A percentile compares a stretch with the other conserved stretches of the same genome.
Evolutionary conservation across 2,329 filamentous ascomycete species (phyloP).

Genomic region (Scedosporium minutisporum): DNA sequence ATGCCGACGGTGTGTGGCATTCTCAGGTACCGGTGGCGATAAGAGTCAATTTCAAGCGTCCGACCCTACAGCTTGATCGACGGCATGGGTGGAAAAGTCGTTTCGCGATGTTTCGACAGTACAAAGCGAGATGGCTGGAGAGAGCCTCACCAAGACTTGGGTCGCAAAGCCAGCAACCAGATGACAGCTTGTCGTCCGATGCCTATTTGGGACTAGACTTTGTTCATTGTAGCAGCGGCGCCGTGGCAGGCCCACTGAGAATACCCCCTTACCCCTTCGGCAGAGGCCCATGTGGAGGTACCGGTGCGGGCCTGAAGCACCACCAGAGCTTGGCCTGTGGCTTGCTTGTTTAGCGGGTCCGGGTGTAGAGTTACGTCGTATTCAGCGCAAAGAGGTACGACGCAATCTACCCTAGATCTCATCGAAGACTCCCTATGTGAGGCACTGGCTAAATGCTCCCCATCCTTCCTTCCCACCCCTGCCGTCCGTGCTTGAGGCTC

Average conservation of each 20-base stretch:
- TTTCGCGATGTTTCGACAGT: constrained; percentile 6
- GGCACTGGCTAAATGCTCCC: constrained; percentile 4
- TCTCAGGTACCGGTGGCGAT: not conserved
- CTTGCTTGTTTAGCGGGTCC: not conserved
- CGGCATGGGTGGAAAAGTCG: constrained; percentile 2
- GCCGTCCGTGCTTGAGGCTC: constrained; percentile 1
- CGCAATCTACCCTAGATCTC: not conserved
- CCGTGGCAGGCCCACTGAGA: not conserved
- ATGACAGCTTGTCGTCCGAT: constrained; percentile 4
- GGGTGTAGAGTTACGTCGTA: not conserved
- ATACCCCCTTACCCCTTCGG: not conserved
- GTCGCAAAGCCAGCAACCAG: not conserved
- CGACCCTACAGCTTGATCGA: constrained; percentile 1
- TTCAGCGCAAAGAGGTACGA: not conserved
- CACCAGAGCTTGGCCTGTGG: not conserved
- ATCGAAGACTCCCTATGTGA: not conserved
- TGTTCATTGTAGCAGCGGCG: not conserved
- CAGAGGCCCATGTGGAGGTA: not conserved
- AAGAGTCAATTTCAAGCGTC: not conserved
- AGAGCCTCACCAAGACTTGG: not conserved
- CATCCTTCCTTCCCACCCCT: not conserved
- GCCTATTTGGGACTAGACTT: not conserved
- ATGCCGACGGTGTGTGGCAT: not conserved
- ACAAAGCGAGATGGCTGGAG: not conserved
- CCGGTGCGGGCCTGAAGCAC: not conserved